Base-by-base conservation (phyloP, 2,329 filamentous ascomycete genomes). In the Colletotrichum costaricense region DNA sequence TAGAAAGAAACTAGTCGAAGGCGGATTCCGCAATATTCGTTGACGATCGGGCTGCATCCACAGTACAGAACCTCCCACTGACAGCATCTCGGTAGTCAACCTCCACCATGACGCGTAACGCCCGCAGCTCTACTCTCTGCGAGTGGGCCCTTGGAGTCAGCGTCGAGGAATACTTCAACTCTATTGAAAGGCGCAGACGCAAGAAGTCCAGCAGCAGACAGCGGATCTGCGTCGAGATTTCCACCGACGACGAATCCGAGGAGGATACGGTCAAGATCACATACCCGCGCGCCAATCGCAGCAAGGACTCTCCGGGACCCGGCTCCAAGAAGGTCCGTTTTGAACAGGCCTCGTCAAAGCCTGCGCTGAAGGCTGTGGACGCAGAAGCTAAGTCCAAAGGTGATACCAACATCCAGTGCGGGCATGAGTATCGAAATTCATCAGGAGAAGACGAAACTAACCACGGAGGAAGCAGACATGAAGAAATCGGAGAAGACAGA, bases 231-330 rank as follows among this genome's bases (percentile, higher is more conserved):
- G 77, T 88, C 38, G 82, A 86, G 64, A 77, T 88, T 2, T 81
- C 83, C 16, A 89, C 88, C 12, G 87, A 90, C 73, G 87, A 89
- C 56, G 86, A 88, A 68, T 84, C 82, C n/a, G 84, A 86, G 8
- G 81, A 84, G 30, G 88, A 90, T 65, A 85, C 82, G 3, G 78
- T 89, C 66, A 83, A 79, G 22, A 78, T 90, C 49, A 87, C 86
- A 1, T 87, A 88, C 64, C 87, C 88, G 1, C 85, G 87, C 65
- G 79, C 81, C 5, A 77, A 81, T 19, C 72, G 70, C 42, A 24
- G 46, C 57, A 54, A 63, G 46, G 28, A 57, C 38, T 30, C 66
- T 26, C 16, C 59, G 24, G 56, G 35, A 4, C 49, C 74, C 16
- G 74, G 76, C 30, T 60, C 78, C 35, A 87, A 87, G 75, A 86